Evolutionary conservation across 352 stramenopile genomes (phyloP).

Genomic region (Phytophthora chlamydospora): DNA sequence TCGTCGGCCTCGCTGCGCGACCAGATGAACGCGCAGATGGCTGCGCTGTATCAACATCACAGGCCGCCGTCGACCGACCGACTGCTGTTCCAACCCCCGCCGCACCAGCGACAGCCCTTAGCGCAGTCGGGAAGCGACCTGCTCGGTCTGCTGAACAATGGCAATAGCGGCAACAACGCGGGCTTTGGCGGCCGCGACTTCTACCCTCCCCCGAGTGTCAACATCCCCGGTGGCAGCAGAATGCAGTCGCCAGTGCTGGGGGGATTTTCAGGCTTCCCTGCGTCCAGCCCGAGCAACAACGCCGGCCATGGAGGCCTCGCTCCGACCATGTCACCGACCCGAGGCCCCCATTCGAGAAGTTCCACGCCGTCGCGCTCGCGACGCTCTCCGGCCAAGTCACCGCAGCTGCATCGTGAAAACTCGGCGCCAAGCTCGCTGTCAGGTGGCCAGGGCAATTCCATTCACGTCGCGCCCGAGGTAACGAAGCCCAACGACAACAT

Average conservation of each 20-base stretch:
- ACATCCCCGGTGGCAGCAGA: conserved; percentile 12
- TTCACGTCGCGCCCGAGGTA: conserved; percentile 62
- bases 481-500: conserved; percentile 82
- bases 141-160: conserved; percentile 42
- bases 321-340: conserved; percentile 27
- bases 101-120: conserved; percentile 40
- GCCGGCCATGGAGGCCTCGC: conserved; percentile 11
- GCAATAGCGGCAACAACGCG: conserved; percentile 23
- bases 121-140: conserved; percentile 45
- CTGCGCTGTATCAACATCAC: conserved; percentile 62
- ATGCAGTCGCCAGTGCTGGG: conserved; percentile 23
- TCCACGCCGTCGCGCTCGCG: conserved; percentile 40
- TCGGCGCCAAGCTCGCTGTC: conserved; percentile 27
- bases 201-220: conserved; percentile 18
- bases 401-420: conserved; percentile 42
- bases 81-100: conserved; percentile 28
- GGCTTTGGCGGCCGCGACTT: conserved; percentile 17
- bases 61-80: conserved; percentile 20
- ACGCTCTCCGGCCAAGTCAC: conserved; percentile 46
- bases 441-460: conserved; percentile 33
- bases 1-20: conserved; percentile 50
- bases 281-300: conserved; percentile 16
- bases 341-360: conserved; percentile 27
- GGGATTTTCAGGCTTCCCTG: conserved; percentile 25
- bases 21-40: conserved; percentile 85